Evolutionary conservation across 495 filamentous ascomycete genomes (phyloP).

Genomic region (Xylaria flabelliformis): DNA sequence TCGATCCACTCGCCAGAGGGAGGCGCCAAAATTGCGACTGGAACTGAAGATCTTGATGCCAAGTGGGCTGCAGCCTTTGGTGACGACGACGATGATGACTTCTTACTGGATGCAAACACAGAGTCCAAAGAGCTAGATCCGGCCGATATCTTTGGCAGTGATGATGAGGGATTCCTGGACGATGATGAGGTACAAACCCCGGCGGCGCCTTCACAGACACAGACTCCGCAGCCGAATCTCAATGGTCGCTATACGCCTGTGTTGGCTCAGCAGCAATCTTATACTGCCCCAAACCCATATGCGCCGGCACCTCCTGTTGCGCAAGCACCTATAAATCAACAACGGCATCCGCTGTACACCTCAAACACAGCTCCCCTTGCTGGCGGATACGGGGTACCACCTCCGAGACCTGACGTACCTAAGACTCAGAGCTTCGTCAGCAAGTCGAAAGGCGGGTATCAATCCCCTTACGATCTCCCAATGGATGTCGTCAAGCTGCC

Average conservation of each 20-base stretch:
- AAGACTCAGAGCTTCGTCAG: constrained; percentile 83
- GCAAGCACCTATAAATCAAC: constrained; percentile 34
- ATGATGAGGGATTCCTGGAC: constrained; percentile 77
- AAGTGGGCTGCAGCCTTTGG: constrained; percentile 87
- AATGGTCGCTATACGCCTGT: constrained; percentile 48
- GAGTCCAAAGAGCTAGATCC: constrained; percentile 54
- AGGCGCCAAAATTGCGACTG: constrained; percentile 19
- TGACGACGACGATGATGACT: constrained; percentile 73
- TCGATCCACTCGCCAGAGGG: constrained; percentile 39
- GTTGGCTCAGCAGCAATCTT: constrained; percentile 36
- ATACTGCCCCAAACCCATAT: constrained; percentile 45
- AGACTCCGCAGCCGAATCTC: constrained; percentile 42
- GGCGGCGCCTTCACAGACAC: constrained; percentile 26
- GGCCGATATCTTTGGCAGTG: constrained; percentile 68
- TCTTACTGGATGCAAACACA: constrained; percentile 46
- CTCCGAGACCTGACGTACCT: constrained; percentile 48
- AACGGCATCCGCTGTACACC: constrained; percentile 43
- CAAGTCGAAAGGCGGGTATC: constrained; percentile 88
- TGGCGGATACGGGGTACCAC: constrained; percentile 50
- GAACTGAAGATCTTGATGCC: constrained; percentile 66
- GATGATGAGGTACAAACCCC: constrained; percentile 51
- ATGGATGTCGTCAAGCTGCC: constrained; percentile 81
- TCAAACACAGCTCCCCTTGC: constrained; percentile 51
- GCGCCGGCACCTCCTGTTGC: constrained; percentile 39
- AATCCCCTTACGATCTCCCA: constrained; percentile 92